Evolutionary conservation across 2,329 filamentous ascomycete genomes (phyloP), one percentile per base, ranked within the genome.

Genomic region (Mycosphaerella arachidis): DNA sequence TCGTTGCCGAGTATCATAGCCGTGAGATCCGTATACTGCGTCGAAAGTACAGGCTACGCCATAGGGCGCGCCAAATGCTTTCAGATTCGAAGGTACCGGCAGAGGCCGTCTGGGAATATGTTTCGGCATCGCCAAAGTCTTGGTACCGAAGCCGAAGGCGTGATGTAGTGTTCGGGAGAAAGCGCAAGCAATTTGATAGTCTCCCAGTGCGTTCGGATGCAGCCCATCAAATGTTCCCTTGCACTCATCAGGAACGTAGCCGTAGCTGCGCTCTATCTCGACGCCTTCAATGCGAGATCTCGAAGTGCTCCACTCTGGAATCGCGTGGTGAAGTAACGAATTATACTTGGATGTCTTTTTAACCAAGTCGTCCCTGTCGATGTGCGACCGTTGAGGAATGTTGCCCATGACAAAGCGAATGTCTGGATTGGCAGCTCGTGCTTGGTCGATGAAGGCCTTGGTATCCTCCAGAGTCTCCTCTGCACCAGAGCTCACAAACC

Each of bases 101-200:
- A 65, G 33, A 18, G 53, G 51, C 13, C 63, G 51, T 13, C 31
- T 40, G 3, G 63, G 63, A 10, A 63, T 65, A 18, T 61, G 46
- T 4, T 45, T 13, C 10, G 61, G 58, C 4, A 65, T 48, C 10
- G 13, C 37, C 48, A 65, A 40, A 7, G 56, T 37, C 29, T 31
- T 33, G 16, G 10, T 48, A 6, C 63, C 63, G 52, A 59, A 18
- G 7, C 55, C 35, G 33, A 59, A 63, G 3, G 48, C 53, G 0
- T 66, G 52, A 29, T 69, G 45, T 9, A 78, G 69, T 7, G 70
- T 68, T 9, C 62, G 55, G 1, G 72, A 69, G 64, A 79, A 79
- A 9, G 76, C 76, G 48, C 71, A 64, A 2, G 77, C 76, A 54
- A 80, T 76, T 57, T 79, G 70, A 61, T 70, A 77, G 53, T 79